Percentiles rank a stretch among this genome's conserved stretches.
phyloP scores from a whole-genome alignment of 305 asterid species.

The Fraxinus dipetala region DNA sequence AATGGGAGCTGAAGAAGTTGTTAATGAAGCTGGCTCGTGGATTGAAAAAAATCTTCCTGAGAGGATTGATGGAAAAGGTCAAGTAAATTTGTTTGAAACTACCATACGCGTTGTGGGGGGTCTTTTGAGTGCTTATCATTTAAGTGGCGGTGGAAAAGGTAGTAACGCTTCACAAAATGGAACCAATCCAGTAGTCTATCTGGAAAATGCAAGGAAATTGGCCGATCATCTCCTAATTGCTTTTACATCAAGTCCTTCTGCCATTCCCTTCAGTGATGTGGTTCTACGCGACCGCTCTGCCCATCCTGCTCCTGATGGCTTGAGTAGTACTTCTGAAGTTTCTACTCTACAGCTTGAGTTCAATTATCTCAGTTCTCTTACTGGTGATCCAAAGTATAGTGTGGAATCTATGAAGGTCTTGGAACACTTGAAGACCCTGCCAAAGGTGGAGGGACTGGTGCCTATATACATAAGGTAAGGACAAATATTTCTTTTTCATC shows the following conservation, averaged over 20 bases:
- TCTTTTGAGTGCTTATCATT: slow-evolving; percentile 92
- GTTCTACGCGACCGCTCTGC: slow-evolving; percentile 64
- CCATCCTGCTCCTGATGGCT: slow-evolving; percentile 83
- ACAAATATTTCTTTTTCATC: not conserved
- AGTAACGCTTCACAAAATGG: slow-evolving; percentile 47
- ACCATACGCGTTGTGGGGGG: slow-evolving; percentile 91
- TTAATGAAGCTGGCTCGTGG: slow-evolving; percentile 86
- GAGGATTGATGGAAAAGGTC: slow-evolving; percentile 67
- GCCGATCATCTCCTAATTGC: slow-evolving; percentile 82
- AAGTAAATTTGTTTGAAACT: slow-evolving; percentile 90
- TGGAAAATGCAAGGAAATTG: slow-evolving; percentile 82
- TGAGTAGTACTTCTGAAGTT: slow-evolving; percentile 96
- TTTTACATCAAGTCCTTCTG: slow-evolving; percentile 75
- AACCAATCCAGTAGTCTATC: slow-evolving; percentile 73
- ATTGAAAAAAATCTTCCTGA: slow-evolving; percentile 67
- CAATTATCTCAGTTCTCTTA: slow-evolving; percentile 77
- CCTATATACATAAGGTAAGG: slow-evolving; percentile 81
- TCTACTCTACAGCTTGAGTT: slow-evolving; percentile 91
- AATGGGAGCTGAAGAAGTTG: slow-evolving; percentile 78
- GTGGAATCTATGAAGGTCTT: slow-evolving; percentile 87
- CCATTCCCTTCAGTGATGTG: slow-evolving; percentile 77
- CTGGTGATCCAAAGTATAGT: slow-evolving; percentile 77
- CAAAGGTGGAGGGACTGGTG: slow-evolving; percentile 81
- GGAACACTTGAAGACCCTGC: slow-evolving; percentile 64
- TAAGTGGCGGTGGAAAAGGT: slow-evolving; percentile 65